These are phyloP conservation scores for Kwoniella shivajii DNA, from an alignment of 1,284 basidiomycete genomes.

Conservation along the genomic window DNA sequence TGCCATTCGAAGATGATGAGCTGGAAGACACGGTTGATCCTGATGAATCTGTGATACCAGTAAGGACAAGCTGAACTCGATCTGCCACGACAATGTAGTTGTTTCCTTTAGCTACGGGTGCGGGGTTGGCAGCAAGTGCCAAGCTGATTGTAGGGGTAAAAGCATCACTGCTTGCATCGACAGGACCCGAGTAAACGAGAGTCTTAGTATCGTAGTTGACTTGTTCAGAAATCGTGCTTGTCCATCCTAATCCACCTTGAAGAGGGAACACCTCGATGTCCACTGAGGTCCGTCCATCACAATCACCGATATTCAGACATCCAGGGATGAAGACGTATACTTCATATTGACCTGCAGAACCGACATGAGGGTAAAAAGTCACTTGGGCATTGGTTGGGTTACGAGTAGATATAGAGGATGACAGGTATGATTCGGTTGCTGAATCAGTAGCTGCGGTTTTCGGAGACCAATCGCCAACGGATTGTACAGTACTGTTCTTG, in stretches of 20 bases:
- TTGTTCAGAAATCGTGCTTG: slow-evolving; percentile 72
- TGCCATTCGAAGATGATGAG: slow-evolving; percentile 20
- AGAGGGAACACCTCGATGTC: slow-evolving; percentile 81
- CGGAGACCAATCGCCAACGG: slow-evolving; percentile 69
- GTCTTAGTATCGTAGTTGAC: slow-evolving; percentile 66
- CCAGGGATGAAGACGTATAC: slow-evolving; percentile 85
- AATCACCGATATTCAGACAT: slow-evolving; percentile 78
- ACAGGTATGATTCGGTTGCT: slow-evolving; percentile 71
- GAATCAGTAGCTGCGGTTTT: slow-evolving; percentile 69
- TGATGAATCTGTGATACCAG: slow-evolving; percentile 38
- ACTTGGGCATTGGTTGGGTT: slow-evolving; percentile 68
- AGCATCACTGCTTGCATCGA: slow-evolving; percentile 67
- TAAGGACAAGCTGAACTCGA: slow-evolving; percentile 71
- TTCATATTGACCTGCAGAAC: slow-evolving; percentile 81
- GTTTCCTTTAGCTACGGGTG: slow-evolving; percentile 64
- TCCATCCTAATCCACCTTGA: slow-evolving; percentile 64
- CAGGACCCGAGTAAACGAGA: slow-evolving; percentile 77
- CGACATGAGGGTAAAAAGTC: slow-evolving; percentile 88
- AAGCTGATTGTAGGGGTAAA: slow-evolving; percentile 77
- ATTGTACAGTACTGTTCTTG: slow-evolving; percentile 63
- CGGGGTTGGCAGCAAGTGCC: slow-evolving; percentile 65
- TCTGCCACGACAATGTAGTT: slow-evolving; percentile 80
- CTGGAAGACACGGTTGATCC: slow-evolving; percentile 23
- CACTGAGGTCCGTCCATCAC: slow-evolving; percentile 75
- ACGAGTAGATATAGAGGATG: slow-evolving; percentile 66